Conservation (phyloP, 768 basidiomycete genomes). For the Lentinula lateritia region DNA sequence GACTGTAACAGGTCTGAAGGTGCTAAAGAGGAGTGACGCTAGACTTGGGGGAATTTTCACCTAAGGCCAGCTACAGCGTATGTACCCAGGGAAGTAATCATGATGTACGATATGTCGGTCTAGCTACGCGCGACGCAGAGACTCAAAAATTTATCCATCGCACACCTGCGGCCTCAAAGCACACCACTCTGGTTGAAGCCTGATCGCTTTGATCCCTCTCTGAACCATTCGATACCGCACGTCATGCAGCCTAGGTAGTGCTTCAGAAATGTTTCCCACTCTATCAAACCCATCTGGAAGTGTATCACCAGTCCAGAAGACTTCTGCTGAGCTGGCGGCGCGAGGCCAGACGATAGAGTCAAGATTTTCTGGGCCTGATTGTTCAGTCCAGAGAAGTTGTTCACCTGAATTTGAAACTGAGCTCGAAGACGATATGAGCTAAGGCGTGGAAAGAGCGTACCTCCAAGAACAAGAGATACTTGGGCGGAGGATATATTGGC, state of each 20-base stretch:
- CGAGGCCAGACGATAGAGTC: slow-evolving; percentile 46
- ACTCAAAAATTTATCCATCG: slow-evolving; percentile 17
- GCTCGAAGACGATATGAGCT: neutral
- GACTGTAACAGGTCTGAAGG: too few relatives aligned
- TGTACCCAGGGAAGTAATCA: too few relatives aligned
- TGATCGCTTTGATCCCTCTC: slow-evolving; percentile 35
- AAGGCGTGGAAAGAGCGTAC: slow-evolving; percentile 11
- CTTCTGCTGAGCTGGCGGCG: slow-evolving; percentile 40
- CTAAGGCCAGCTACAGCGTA: too few relatives aligned
- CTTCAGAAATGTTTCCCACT: slow-evolving; percentile 1
- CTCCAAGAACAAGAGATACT: slow-evolving; percentile 34
- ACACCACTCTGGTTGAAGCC: slow-evolving; percentile 48
- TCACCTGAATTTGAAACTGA: slow-evolving; percentile 17
- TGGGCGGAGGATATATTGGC: slow-evolving; percentile 31
- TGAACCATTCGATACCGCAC: slow-evolving; percentile 38
- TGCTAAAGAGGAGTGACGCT: too few relatives aligned
- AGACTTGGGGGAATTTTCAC: too few relatives aligned
- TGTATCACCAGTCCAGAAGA: slow-evolving; percentile 45
- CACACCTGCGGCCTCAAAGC: slow-evolving; percentile 38
- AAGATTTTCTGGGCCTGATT: slow-evolving; percentile 37
- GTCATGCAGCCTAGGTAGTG: slow-evolving; percentile 37
- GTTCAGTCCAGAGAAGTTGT: slow-evolving; percentile 48
- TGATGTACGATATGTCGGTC: too few relatives aligned
- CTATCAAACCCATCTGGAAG: slow-evolving; percentile 5
- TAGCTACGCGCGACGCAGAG: too few relatives aligned